Conservation (phyloP, 441 rosid species). For the Biscutella laevigata region DNA sequence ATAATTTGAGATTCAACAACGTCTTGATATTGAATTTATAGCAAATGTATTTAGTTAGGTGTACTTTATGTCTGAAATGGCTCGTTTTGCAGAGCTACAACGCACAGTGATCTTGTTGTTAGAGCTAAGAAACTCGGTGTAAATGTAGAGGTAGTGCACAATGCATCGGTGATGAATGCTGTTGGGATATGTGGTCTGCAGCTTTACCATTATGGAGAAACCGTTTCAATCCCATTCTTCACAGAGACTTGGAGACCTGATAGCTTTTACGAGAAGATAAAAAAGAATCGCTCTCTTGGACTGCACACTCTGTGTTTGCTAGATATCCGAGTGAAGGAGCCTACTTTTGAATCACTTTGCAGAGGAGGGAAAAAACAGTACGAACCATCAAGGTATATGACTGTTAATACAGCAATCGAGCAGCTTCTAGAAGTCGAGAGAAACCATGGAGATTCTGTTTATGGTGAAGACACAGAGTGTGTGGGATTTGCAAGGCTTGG, state of each 20-base stretch:
- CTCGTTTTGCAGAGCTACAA: slow-evolving; percentile 57
- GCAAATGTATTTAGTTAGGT: background rate
- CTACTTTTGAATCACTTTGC: slow-evolving; percentile 78
- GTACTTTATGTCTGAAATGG: background rate
- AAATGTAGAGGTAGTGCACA: slow-evolving; percentile 66
- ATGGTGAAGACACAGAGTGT: slow-evolving; percentile 55
- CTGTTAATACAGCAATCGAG: slow-evolving; percentile 71
- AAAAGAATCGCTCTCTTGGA: slow-evolving; percentile 54
- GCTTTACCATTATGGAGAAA: slow-evolving; percentile 88
- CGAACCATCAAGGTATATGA: slow-evolving; percentile 83
- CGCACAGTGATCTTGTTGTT: slow-evolving; percentile 85
- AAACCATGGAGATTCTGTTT: slow-evolving; percentile 50
- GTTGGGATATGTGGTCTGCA: slow-evolving; percentile 86
- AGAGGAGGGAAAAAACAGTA: slow-evolving; percentile 87
- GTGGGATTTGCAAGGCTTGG: slow-evolving; percentile 83
- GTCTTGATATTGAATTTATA: background rate
- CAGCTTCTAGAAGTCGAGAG: slow-evolving; percentile 81
- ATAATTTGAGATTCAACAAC: background rate
- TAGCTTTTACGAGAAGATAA: slow-evolving; percentile 82
- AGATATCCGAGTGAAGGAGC: slow-evolving; percentile 92
- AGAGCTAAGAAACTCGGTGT: slow-evolving; percentile 69
- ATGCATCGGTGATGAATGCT: slow-evolving; percentile 95
- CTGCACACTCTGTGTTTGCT: slow-evolving; percentile 84
- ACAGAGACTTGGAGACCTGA: slow-evolving; percentile 85
- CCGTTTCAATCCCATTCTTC: slow-evolving; percentile 79